Base-by-base conservation (phyloP, 176 grass and related monocot species). In the Zea mays region DNA sequence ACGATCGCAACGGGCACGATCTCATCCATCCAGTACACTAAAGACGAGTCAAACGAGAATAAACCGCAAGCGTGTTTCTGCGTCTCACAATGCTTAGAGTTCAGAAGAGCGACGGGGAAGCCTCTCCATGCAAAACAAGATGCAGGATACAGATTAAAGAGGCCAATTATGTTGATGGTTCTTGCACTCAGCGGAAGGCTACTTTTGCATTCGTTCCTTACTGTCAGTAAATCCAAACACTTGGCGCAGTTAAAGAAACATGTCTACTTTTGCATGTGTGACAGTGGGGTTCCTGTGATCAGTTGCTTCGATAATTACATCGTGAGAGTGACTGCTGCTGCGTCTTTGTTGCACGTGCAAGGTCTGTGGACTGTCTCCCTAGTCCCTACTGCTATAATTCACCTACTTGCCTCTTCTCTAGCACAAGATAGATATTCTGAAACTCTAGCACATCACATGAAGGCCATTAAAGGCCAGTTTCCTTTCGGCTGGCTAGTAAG, bases 1-100 rank as follows among this genome's bases (percentile, higher is more conserved):
- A 3, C 49, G 87, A 85, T 62, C 13, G 87, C 72, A 81, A 81
- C 72, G 66, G 78, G 78, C 77, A 81, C 41, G 17, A 75, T 84
- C 20, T 16, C 46, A 42, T 61, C 72, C 72, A n/a, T 39, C 78
- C 50, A 60, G 82, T 60, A 71, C 68, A 50, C 19, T 69, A 48
- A 64, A 38, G 60, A 75, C 49, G 64, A 80, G 88, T 88, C 91
- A 91, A 94, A 82, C 46, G 21, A 57, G 85, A 89, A 90, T 93
- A 75, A 74, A 75, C 63, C 37, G 34, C 19, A 72, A 41, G 71
- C 57, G 75, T 76, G 61, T 58, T 39, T 13, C 42, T 76, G 78
- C 59, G 84, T 46, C 79, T 88, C 79, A 84, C 57, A 81, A 83
- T 88, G 65, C 88, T 86, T 39, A 66, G 61, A 17, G 45, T 74